phyloP scores from a whole-genome alignment of 257 asterid species.

The Rubia yunnanensis region DNA sequence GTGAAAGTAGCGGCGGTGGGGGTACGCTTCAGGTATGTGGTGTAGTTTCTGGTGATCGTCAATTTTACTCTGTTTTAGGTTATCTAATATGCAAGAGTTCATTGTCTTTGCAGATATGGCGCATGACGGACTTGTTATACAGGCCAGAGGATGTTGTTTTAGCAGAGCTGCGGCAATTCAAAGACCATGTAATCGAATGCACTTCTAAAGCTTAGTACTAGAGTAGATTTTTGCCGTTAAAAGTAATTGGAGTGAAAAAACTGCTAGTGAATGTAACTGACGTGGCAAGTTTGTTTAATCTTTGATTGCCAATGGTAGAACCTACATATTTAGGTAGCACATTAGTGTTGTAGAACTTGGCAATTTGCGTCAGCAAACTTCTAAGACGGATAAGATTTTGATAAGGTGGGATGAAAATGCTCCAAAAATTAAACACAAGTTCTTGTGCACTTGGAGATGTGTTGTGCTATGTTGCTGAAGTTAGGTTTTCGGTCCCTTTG shows the following conservation, averaged over 20 bases:
- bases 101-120: slow-evolving; percentile 66
- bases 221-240: neutral
- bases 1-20: slow-evolving; percentile 80
- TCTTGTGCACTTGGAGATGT: no score
- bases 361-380: neutral
- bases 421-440: no score
- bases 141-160: slow-evolving; percentile 80
- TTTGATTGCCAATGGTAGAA: neutral
- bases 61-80: neutral
- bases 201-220: slow-evolving; percentile 36
- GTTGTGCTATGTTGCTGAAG: no score
- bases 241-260: neutral
- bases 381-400: no score
- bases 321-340: neutral
- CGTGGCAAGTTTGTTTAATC: neutral
- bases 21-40: slow-evolving; percentile 82
- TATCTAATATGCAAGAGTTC: slow-evolving; percentile 2
- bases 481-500: no score
- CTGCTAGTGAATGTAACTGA: neutral
- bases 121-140: slow-evolving; percentile 82
- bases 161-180: slow-evolving; percentile 75
- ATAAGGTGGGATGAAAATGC: no score
- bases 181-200: slow-evolving; percentile 81
- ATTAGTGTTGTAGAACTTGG: neutral
- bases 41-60: neutral